Conservation (phyloP, 768 basidiomycete genomes). For the Mycena belliarum region DNA sequence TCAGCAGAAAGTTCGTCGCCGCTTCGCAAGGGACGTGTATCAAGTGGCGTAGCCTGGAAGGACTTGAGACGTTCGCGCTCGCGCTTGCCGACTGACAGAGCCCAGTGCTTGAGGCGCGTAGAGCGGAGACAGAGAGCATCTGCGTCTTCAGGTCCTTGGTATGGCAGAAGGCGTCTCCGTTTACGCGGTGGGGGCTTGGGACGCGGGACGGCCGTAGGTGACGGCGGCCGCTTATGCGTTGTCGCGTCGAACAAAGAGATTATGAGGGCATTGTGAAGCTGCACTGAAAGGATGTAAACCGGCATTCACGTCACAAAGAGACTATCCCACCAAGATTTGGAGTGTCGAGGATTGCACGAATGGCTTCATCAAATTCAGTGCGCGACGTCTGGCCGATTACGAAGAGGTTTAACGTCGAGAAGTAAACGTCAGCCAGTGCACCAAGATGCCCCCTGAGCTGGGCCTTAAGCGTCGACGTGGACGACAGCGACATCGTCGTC, state of each 20-base stretch:
- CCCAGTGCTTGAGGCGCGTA: conserved; percentile 70
- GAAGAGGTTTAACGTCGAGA: conserved; percentile 63
- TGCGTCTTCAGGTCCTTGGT: conserved; percentile 64
- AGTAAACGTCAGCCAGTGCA: conserved; percentile 59
- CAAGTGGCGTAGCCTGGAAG: conserved; percentile 43
- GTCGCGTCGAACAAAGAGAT: conserved; percentile 84
- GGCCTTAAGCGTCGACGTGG: conserved; percentile 70
- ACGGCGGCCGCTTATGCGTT: conserved; percentile 64
- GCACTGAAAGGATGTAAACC: conserved; percentile 45
- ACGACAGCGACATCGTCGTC: conserved; percentile 66
- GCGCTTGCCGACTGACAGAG: conserved; percentile 66
- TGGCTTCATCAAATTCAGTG: conserved; percentile 72
- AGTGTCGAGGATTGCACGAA: conserved; percentile 62
- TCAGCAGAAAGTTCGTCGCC: conserved; percentile 75
- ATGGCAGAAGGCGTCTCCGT: conserved; percentile 72
- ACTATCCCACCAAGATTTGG: conserved; percentile 44
- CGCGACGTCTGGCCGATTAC: conserved; percentile 70
- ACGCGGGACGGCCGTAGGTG: conserved; percentile 62
- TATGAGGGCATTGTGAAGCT: conserved; percentile 81
- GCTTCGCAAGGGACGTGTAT: conserved; percentile 47
- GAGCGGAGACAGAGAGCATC: conserved; percentile 59
- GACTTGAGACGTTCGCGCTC: conserved; percentile 72
- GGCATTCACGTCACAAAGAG: background rate
- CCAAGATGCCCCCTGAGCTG: conserved; percentile 68
- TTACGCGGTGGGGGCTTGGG: conserved; percentile 65